These are phyloP conservation scores for Pleurotus sapidus DNA, from an alignment of 768 basidiomycete species.

Conservation along the genomic window DNA sequence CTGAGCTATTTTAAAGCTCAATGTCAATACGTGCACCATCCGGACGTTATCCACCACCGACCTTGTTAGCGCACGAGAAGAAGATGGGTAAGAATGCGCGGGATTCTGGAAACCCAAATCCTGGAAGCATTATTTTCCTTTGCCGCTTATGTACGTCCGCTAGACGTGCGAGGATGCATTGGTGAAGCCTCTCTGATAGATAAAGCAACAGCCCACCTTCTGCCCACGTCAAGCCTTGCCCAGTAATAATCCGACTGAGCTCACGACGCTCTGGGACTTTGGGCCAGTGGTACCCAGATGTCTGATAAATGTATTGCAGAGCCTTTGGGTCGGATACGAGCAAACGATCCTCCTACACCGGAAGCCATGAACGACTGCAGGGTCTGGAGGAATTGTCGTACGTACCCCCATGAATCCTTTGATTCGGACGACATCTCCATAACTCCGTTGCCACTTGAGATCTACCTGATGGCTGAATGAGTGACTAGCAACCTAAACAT, in stretches of 20 bases:
- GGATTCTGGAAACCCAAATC: slow-evolving; percentile 49
- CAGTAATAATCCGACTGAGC: slow-evolving; percentile 46
- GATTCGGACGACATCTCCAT: slow-evolving; percentile 48
- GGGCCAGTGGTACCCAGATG: slow-evolving; percentile 50
- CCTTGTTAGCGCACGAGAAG: slow-evolving; percentile 39
- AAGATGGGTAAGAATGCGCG: slow-evolving; percentile 51
- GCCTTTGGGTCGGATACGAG: slow-evolving; percentile 56
- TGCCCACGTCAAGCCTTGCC: slow-evolving; percentile 51
- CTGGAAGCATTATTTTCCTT: slow-evolving; percentile 51
- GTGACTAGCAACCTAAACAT: background rate
- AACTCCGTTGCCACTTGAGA: slow-evolving; percentile 48
- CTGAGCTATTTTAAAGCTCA: slow-evolving; percentile 32
- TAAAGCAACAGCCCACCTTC: slow-evolving; percentile 33
- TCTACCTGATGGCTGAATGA: slow-evolving; percentile 29
- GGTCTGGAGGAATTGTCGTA: background rate
- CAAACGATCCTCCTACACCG: slow-evolving; percentile 46
- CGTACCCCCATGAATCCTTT: slow-evolving; percentile 49
- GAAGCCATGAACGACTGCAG: background rate
- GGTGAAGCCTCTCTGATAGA: background rate
- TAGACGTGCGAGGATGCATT: slow-evolving; percentile 2
- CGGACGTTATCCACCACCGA: slow-evolving; percentile 23
- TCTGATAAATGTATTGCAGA: slow-evolving; percentile 54
- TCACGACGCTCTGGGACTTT: slow-evolving; percentile 50
- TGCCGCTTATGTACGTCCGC: slow-evolving; percentile 49
- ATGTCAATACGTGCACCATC: slow-evolving; percentile 16